Evolutionary conservation across 257 asterid species (phyloP).

Genomic region (Ophiorrhiza pumila): DNA sequence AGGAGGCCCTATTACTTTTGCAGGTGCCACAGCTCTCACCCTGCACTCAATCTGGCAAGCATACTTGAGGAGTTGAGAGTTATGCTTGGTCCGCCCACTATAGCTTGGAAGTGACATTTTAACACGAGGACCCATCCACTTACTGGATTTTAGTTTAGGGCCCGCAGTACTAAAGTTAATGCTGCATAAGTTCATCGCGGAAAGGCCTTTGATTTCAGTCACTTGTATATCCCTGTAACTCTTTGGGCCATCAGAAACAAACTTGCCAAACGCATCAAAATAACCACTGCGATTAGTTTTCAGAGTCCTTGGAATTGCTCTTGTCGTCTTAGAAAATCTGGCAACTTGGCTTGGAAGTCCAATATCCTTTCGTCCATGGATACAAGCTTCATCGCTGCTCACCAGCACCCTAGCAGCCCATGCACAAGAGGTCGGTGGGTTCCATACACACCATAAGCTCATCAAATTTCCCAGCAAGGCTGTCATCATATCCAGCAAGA

Average conservation of each 20-base stretch:
- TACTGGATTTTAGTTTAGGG: slow-evolving; percentile 31
- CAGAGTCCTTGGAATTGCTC: slow-evolving; percentile 40
- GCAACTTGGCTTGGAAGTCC: slow-evolving; percentile 93
- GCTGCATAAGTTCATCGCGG: slow-evolving; percentile 53
- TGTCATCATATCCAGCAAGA: slow-evolving; percentile 88
- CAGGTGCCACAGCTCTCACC: slow-evolving; percentile 60
- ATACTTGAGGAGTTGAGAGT: slow-evolving; percentile 79
- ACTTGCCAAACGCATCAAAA: slow-evolving; percentile 45
- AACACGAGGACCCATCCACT: slow-evolving; percentile 70
- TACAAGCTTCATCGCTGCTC: slow-evolving; percentile 67
- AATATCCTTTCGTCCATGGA: slow-evolving; percentile 76
- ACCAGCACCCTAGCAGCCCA: slow-evolving; percentile 99
- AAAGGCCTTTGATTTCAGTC: slow-evolving; percentile 49
- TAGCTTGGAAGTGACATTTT: slow-evolving; percentile 94
- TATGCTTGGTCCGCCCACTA: slow-evolving; percentile 84
- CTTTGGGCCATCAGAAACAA: slow-evolving; percentile 22
- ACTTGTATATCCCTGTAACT: slow-evolving; percentile 47
- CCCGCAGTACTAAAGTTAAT: slow-evolving; percentile 51
- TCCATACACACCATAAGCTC: slow-evolving; percentile 99
- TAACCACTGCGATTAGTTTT: slow-evolving; percentile 40
- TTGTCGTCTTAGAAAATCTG: slow-evolving; percentile 57
- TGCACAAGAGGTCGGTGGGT: slow-evolving; percentile 98
- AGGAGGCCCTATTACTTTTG: slow-evolving; percentile 54
- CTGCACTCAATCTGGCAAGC: slow-evolving; percentile 95
- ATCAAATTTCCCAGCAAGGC: slow-evolving; percentile 87